Conservation (phyloP, 2,329 filamentous ascomycete genomes). For the Microcera coccophila region DNA sequence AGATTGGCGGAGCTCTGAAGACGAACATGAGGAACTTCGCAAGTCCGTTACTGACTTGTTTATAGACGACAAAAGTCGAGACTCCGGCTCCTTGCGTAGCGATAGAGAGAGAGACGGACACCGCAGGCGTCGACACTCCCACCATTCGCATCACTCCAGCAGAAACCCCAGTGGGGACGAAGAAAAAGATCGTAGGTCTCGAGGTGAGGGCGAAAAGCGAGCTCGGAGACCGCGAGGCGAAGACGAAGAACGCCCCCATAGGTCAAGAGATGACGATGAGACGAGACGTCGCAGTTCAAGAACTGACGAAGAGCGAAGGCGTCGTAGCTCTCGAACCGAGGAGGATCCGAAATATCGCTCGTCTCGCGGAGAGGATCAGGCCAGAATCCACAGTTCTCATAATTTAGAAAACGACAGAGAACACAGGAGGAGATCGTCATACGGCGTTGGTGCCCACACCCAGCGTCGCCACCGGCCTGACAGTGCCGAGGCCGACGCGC, state of each 20-base stretch:
- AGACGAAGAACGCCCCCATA: slow-evolving; percentile 1
- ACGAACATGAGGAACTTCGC: slow-evolving; percentile 39
- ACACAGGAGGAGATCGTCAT: slow-evolving; percentile 14
- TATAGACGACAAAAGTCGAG: slow-evolving; percentile 48
- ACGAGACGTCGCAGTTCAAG: slow-evolving; percentile 21
- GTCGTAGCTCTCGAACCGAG: slow-evolving; percentile 14
- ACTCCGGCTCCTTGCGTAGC: slow-evolving; percentile 32
- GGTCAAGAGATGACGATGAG: slow-evolving; percentile 23
- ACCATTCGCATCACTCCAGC: slow-evolving; percentile 32
- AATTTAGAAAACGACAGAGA: slow-evolving; percentile 18
- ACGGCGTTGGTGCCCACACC: slow-evolving; percentile 26
- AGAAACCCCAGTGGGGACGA: slow-evolving; percentile 33
- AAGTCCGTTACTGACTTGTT: slow-evolving; percentile 53
- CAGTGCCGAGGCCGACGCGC: slow-evolving; percentile 34
- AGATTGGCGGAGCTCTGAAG: slow-evolving; percentile 33
- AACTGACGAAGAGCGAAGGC: background rate
- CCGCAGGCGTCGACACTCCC: slow-evolving; percentile 40
- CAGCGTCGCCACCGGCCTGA: slow-evolving; percentile 39
- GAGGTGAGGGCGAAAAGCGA: slow-evolving; percentile 23
- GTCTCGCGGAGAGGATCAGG: slow-evolving; percentile 20
- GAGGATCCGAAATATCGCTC: slow-evolving; percentile 15
- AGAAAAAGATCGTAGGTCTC: slow-evolving; percentile 22
- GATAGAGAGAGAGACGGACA: slow-evolving; percentile 39
- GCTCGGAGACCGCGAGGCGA: slow-evolving; percentile 6
- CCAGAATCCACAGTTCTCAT: slow-evolving; percentile 12